Base-by-base conservation (phyloP, 441 rosid genomes). In the Theobroma grandiflorum region DNA sequence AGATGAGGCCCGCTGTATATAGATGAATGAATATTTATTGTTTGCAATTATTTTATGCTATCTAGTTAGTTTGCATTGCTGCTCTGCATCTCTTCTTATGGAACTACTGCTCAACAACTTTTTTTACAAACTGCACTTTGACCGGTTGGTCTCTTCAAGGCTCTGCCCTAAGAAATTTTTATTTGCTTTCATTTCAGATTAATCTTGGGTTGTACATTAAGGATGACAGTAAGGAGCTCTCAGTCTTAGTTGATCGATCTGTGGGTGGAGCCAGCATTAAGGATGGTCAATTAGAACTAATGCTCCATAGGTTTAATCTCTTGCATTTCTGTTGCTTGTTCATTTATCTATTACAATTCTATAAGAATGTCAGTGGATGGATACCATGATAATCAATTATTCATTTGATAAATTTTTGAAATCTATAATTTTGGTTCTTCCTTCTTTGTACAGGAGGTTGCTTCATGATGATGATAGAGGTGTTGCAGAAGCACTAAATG, bases 211-310 rank as follows among this genome's bases (percentile, higher is more conserved):
- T 87, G 58, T 86, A 86, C 82, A 43, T 87, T 68, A 88, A 86
- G 77, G 90, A 89, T 62, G 75, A 78, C 43, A 72, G 75, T 52
- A 62, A 74, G 59, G 90, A 89, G 83, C 80, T 89, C 20, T 89
- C 92, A 10, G 31, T 89, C 78, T 78, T 89, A 76, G 92, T 87
- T 22, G 92, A 89, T 61, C 81, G 92, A 66, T 66, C 92, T 37
- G 81, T 87, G 38, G 92, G 90, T 68, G 92, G 92, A 52, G 72
- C 92, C 66, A 89, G 90, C 83, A 80, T 86, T 52, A 80, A 59
- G 33, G 92, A 89, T 75, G 92, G 92, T 40, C 85, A 86, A 77
- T 55, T 89, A 57, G 92, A 89, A 80, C 79, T 87, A 58, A 89
- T 89, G 92, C 89, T 89, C 64, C 92, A 89, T 57, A 89, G 89